Conservation (phyloP, 495 filamentous ascomycete species). For the Xylaria acuta region DNA sequence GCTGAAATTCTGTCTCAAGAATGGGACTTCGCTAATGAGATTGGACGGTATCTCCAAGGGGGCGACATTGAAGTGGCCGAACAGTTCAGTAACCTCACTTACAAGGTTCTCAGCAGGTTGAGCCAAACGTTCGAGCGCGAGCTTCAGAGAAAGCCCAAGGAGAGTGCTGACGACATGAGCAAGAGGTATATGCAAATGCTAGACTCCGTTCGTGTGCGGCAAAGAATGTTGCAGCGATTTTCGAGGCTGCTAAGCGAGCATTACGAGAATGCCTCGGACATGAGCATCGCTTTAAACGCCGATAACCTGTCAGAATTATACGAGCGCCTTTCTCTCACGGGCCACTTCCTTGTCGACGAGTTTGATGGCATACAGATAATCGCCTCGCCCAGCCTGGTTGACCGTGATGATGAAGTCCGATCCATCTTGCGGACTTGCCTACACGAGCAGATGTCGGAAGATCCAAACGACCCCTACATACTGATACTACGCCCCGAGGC, state of each 20-base stretch:
- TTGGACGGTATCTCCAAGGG: slow-evolving; percentile 84
- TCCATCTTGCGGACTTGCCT: slow-evolving; percentile 88
- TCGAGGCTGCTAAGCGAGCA: slow-evolving; percentile 85
- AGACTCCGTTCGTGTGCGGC: slow-evolving; percentile 93
- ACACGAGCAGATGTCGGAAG: slow-evolving; percentile 76
- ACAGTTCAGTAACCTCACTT: slow-evolving; percentile 93
- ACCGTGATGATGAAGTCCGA: slow-evolving; percentile 78
- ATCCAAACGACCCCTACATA: slow-evolving; percentile 78
- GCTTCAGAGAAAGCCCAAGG: slow-evolving; percentile 78
- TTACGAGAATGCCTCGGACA: slow-evolving; percentile 96
- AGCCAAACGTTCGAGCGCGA: slow-evolving; percentile 92
- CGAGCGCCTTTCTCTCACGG: slow-evolving; percentile 79
- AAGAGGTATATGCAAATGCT: slow-evolving; percentile 94
- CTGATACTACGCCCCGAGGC: slow-evolving; percentile 84
- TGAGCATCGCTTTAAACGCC: slow-evolving; percentile 74
- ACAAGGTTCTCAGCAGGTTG: slow-evolving; percentile 84
- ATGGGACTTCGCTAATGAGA: slow-evolving; percentile 93
- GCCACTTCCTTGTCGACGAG: slow-evolving; percentile 84
- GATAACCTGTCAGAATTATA: slow-evolving; percentile 75
- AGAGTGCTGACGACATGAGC: slow-evolving; percentile 86
- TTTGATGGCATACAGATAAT: slow-evolving; percentile 81
- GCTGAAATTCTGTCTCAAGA: slow-evolving; percentile 97
- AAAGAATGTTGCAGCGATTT: slow-evolving; percentile 79
- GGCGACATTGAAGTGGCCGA: slow-evolving; percentile 98
- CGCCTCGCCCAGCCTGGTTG: slow-evolving; percentile 78